Base-by-base conservation (phyloP, 1,284 basidiomycete species). In the Boletus smithii region DNA sequence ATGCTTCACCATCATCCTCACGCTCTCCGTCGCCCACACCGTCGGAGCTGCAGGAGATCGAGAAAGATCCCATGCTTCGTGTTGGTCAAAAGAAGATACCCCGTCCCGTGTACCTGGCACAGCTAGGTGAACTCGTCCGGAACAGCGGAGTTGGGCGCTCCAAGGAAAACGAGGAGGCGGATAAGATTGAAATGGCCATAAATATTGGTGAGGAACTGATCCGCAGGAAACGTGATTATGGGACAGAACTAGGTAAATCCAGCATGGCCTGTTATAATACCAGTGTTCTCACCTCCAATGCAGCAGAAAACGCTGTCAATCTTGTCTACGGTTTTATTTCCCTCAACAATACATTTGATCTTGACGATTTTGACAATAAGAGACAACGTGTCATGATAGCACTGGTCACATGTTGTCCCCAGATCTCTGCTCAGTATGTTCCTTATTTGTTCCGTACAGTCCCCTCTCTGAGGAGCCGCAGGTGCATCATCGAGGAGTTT, bases 301-400 rank as follows among this genome's bases (percentile, higher is more conserved):
- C 55, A 90, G 90, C 83, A 52, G 95, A 98, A 68, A 95, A 95
- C 58, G 87, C 91, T 0, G 82, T 88, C 29, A 86, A 93, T 56
- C 76, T 98, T 5, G 79, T 81, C 0, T 81, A 88, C 48, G 81
- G 81, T 1, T 73, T 95, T 4, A 65, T 91, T 16, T 81, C 79
- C 1, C 69, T 98, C 33, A 83, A 91, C 50, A 79, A 99, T 62
- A 91, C 90, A 53, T 98, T 80, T 57, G 83, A 93, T 8, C 70
- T 95, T 7, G 80, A 84, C 2, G 75, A 71, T 4, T 98, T 98
- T 54, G 82, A 91, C n/a, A 69, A 75, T 37, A 85, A 85, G 56
- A 75, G 91, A 42, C 89, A 92, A 60, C 80, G 73, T 0, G 81
- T 89, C 6, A 61, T 97, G 38, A 86, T 75, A 51, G 92, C 92